Conservation (phyloP, 441 rosid species). For the Pelargonium myrrhifolium region DNA sequence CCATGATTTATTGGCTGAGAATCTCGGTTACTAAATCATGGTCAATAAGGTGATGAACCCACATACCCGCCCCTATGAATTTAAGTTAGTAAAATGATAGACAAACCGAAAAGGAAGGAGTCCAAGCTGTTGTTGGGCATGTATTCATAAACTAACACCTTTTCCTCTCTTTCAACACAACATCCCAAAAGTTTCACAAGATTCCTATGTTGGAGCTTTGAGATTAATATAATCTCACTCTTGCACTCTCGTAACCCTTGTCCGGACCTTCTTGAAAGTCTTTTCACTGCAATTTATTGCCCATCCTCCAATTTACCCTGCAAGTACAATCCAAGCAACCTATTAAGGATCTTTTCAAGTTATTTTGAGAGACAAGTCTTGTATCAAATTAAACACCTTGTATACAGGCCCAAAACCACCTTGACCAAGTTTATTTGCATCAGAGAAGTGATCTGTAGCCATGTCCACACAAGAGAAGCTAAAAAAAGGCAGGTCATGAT, state of each 20-base stretch:
- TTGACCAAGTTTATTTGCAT: slow-evolving; percentile 33
- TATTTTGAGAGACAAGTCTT: background rate
- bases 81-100: no score
- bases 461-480: background rate
- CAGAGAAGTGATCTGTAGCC: slow-evolving; percentile 39
- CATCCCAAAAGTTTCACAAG: slow-evolving; percentile 55
- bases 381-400: no score
- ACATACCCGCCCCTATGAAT: no score
- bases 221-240: slow-evolving; percentile 53
- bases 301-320: slow-evolving; percentile 48
- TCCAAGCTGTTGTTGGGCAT: no score
- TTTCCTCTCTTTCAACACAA: slow-evolving; percentile 40
- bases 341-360: no score
- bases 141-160: no score
- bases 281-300: slow-evolving; percentile 49
- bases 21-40: no score
- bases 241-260: slow-evolving; percentile 56
- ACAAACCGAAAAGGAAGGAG: slow-evolving; percentile 45
- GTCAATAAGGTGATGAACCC: no score
- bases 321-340: slow-evolving; percentile 2
- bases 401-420: slow-evolving; percentile 59
- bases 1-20: slow-evolving; percentile 10
- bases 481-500: background rate
- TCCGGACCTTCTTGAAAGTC: slow-evolving; percentile 41
- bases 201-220: slow-evolving; percentile 57